A percentile compares a stretch with the other conserved stretches of the same genome.
Conservation (phyloP, 1,284 basidiomycete genomes). For the Ganoderma lingzhi region DNA sequence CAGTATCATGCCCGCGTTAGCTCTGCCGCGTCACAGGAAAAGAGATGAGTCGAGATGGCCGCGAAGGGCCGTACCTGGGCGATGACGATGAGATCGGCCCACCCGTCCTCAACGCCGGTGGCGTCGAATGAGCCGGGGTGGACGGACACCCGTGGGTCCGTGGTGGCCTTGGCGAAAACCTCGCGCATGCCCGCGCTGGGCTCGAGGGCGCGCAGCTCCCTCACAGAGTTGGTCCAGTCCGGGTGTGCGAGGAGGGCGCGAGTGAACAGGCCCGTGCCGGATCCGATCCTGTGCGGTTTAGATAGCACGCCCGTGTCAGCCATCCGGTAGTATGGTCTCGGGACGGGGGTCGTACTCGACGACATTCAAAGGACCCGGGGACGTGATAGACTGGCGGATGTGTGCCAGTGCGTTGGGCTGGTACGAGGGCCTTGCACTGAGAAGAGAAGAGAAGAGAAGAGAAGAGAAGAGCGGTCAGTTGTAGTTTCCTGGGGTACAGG, state of each 20-base stretch:
- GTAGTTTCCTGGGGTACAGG: not conserved
- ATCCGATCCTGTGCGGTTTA: constrained; percentile 57
- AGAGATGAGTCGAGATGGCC: not conserved
- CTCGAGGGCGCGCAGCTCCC: constrained; percentile 68
- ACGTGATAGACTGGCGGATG: constrained; percentile 56
- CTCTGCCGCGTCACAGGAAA: not conserved
- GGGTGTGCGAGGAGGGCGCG: constrained; percentile 73
- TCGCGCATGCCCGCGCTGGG: constrained; percentile 79
- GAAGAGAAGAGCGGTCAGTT: constrained; percentile 12
- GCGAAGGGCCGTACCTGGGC: constrained; percentile 64
- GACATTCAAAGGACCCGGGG: constrained; percentile 59
- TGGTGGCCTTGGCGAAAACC: constrained; percentile 59
- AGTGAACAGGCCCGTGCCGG: constrained; percentile 85
- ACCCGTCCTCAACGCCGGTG: constrained; percentile 63
- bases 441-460: not conserved
- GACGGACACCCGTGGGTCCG: constrained; percentile 59
- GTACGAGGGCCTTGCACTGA: constrained; percentile 77
- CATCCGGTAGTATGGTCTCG: not conserved
- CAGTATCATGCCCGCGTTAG: not conserved
- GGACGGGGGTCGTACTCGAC: constrained; percentile 61
- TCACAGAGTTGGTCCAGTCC: constrained; percentile 58
- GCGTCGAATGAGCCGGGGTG: constrained; percentile 71
- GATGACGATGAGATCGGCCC: constrained; percentile 78
- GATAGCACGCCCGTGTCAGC: not conserved
- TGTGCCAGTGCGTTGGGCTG: constrained; percentile 61